Conservation (phyloP, 495 filamentous ascomycete genomes). For the Podospora didyma region DNA sequence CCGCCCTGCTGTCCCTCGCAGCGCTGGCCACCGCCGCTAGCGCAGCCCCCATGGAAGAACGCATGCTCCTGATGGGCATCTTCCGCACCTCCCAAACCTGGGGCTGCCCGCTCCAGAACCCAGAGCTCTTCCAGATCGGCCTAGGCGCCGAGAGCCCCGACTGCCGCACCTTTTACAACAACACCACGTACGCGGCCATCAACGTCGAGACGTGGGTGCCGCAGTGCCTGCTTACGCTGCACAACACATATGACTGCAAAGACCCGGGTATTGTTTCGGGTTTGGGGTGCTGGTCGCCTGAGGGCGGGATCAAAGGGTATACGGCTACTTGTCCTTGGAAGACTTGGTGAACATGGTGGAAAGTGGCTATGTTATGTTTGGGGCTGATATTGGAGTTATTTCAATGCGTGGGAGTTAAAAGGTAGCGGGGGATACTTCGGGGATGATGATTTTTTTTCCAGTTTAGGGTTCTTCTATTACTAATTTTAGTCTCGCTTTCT, state of each 20-base stretch:
- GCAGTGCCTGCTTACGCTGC: slow-evolving; percentile 11
- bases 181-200: slow-evolving; percentile 8
- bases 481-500: too few species aligned
- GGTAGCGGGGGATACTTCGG: too few species aligned
- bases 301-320: slow-evolving; percentile 9
- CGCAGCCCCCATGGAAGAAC: not conserved
- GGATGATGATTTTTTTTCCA: too few species aligned
- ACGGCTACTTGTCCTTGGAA: slow-evolving; percentile 11
- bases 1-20: not conserved
- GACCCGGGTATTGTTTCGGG: slow-evolving; percentile 11
- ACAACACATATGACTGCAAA: slow-evolving; percentile 8
- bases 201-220: slow-evolving; percentile 6
- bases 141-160: not conserved
- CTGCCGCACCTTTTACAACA: slow-evolving; percentile 3
- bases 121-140: not conserved
- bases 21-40: not conserved
- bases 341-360: not conserved
- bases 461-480: too few species aligned
- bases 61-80: not conserved
- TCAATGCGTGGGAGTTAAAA: too few species aligned
- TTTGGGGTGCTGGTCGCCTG: slow-evolving; percentile 10
- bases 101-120: not conserved
- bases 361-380: too few species aligned
- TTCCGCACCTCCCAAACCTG: not conserved
- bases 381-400: too few species aligned